Conservation (phyloP, 1,139 yeast species). For the Kluyveromyces marxianus region DNA sequence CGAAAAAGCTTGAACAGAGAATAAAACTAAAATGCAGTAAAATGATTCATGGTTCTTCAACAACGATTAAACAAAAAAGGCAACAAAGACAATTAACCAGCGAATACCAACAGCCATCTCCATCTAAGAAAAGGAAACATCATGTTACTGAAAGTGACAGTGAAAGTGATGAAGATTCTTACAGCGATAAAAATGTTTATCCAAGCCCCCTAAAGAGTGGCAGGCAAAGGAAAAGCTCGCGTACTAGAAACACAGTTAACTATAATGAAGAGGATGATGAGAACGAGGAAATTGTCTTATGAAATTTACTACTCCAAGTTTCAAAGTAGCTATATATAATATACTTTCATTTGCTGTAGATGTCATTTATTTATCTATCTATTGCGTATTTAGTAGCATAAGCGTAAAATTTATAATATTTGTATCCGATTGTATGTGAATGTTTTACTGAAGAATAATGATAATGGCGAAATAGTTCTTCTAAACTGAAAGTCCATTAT, state of each 20-base stretch:
- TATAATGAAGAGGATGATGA: conserved; percentile 36
- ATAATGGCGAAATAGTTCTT: background rate
- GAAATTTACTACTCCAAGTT: conserved; percentile 9
- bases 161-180: conserved; percentile 8
- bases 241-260: conserved; percentile 35
- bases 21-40: conserved; percentile 24
- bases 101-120: conserved; percentile 15
- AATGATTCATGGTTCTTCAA: conserved; percentile 20
- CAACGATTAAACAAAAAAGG: conserved; percentile 25
- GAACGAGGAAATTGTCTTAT: conserved; percentile 21
- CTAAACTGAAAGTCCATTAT: background rate
- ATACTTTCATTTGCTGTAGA: background rate
- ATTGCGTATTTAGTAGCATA: too few relatives aligned
- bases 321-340: conserved; percentile 1
- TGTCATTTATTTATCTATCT: too few relatives aligned
- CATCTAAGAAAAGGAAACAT: conserved; percentile 8
- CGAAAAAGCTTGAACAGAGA: conserved; percentile 18
- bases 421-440: too few relatives aligned
- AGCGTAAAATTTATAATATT: too few relatives aligned
- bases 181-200: conserved; percentile 10
- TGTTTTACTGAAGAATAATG: background rate
- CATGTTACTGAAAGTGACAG: conserved; percentile 4
- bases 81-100: conserved; percentile 25
- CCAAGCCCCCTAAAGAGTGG: conserved; percentile 7
- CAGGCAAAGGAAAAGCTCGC: conserved; percentile 37